phyloP scores from a whole-genome alignment of 768 basidiomycete species.

The Amanita molliuscula region DNA sequence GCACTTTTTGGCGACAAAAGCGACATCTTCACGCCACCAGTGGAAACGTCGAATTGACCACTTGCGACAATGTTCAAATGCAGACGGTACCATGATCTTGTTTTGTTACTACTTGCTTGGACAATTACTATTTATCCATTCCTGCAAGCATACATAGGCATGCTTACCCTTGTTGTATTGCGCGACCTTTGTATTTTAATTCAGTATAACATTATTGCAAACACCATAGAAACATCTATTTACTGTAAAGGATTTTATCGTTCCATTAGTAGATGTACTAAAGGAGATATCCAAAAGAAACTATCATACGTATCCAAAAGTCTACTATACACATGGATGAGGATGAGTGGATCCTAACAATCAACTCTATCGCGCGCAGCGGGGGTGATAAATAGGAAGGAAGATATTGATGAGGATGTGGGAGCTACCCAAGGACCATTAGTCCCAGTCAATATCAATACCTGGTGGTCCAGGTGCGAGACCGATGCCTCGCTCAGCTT shows the following conservation, averaged over 20 bases:
- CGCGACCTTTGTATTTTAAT: not conserved
- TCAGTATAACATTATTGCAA: not conserved
- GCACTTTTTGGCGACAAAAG: not conserved
- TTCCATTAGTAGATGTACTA: not conserved
- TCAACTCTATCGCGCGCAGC: not conserved
- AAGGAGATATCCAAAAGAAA: not conserved
- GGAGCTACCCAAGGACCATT: conserved; percentile 15
- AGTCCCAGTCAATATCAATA: conserved; percentile 75
- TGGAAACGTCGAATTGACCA: not conserved
- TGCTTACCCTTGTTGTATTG: not conserved
- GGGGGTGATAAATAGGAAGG: not conserved
- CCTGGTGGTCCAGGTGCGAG: conserved; percentile 61
- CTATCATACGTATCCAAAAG: not conserved
- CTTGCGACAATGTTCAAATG: not conserved
- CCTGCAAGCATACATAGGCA: not conserved
- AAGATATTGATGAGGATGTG: not conserved
- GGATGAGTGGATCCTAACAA: not conserved
- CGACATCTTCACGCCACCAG: not conserved
- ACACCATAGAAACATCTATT: not conserved
- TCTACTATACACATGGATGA: not conserved
- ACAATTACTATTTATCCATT: not conserved
- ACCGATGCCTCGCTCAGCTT: conserved; percentile 68
- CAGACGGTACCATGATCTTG: not conserved
- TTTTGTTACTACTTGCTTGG: not conserved
- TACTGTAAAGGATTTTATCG: not conserved